phyloP scores from a whole-genome alignment of 2,329 filamentous ascomycete genomes.

The Claviceps africana region DNA sequence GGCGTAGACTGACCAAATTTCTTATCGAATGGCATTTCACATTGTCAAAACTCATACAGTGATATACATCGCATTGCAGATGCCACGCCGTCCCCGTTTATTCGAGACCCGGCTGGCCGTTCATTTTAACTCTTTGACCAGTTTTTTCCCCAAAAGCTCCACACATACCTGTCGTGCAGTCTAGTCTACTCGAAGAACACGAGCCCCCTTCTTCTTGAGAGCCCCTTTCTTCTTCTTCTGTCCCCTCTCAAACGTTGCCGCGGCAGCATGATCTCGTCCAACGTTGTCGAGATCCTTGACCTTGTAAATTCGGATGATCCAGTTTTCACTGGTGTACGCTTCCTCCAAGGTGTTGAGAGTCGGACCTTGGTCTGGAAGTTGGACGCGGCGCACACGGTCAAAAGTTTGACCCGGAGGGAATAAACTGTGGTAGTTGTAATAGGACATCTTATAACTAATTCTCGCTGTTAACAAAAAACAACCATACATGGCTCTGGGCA shows the following conservation, averaged over 20 bases:
- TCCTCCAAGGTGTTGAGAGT: slow-evolving; percentile 83
- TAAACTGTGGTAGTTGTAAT: slow-evolving; percentile 89
- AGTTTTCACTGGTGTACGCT: slow-evolving; percentile 98
- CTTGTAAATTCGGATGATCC: slow-evolving; percentile 99
- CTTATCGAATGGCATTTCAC: neutral
- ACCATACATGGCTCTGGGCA: neutral
- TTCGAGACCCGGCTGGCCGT: neutral
- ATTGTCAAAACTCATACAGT: slow-evolving; percentile 18
- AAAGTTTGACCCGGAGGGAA: slow-evolving; percentile 84
- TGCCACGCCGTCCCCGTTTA: slow-evolving; percentile 3
- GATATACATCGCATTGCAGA: slow-evolving; percentile 24
- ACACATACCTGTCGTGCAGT: neutral
- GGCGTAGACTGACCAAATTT: neutral
- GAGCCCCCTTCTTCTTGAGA: slow-evolving; percentile 56
- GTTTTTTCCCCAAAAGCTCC: slow-evolving; percentile 7
- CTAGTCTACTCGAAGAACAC: slow-evolving; percentile 60
- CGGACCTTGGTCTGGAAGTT: slow-evolving; percentile 71
- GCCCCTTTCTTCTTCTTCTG: slow-evolving; percentile 78
- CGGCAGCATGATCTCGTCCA: slow-evolving; percentile 67
- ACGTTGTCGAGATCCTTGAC: slow-evolving; percentile 98
- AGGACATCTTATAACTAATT: slow-evolving; percentile 97
- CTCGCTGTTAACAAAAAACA: slow-evolving; percentile 12
- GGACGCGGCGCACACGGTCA: slow-evolving; percentile 74
- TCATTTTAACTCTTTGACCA: slow-evolving; percentile 10
- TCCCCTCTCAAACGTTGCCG: slow-evolving; percentile 58